Conservation (phyloP, 2,329 filamentous ascomycete genomes). For the Acrocalymma vagum region DNA sequence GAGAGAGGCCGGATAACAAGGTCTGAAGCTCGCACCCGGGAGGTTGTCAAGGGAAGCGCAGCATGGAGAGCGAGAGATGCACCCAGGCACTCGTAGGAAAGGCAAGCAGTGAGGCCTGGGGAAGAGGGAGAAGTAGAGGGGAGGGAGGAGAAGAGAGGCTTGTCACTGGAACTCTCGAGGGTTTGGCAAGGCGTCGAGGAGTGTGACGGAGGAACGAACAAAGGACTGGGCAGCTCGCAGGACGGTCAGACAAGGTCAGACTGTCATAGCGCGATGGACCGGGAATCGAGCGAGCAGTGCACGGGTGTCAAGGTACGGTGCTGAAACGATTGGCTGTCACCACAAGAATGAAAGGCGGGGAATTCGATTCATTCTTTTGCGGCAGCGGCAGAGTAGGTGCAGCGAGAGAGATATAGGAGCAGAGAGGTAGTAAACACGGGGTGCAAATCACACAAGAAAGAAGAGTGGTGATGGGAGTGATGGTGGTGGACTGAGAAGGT, state of each 20-base stretch:
- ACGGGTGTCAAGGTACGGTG: slow-evolving; percentile 47
- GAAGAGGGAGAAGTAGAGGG: no score
- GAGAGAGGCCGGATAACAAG: slow-evolving; percentile 23
- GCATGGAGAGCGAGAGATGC: slow-evolving; percentile 52
- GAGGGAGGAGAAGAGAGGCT: no score
- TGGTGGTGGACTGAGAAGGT: slow-evolving; percentile 1
- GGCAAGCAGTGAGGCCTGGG: slow-evolving; percentile 35
- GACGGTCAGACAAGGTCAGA: slow-evolving; percentile 49
- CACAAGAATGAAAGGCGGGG: slow-evolving; percentile 38
- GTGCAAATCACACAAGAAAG: no score
- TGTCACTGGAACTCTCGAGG: slow-evolving; percentile 34
- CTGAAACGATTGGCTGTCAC: slow-evolving; percentile 51
- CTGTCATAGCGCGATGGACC: slow-evolving; percentile 48
- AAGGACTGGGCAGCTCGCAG: slow-evolving; percentile 42
- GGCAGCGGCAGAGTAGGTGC: no score
- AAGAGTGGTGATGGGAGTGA: background rate
- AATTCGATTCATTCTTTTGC: slow-evolving; percentile 23
- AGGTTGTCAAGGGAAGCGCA: slow-evolving; percentile 45
- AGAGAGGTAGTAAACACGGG: no score
- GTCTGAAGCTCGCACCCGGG: slow-evolving; percentile 45
- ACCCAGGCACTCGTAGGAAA: slow-evolving; percentile 42
- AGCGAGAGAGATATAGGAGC: background rate
- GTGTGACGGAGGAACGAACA: slow-evolving; percentile 41
- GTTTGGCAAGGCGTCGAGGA: slow-evolving; percentile 32
- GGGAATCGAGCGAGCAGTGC: slow-evolving; percentile 47